These are phyloP conservation scores for Cytospora paraplurivora DNA, from an alignment of 2,329 filamentous ascomycete genomes.

Conservation along the genomic window DNA sequence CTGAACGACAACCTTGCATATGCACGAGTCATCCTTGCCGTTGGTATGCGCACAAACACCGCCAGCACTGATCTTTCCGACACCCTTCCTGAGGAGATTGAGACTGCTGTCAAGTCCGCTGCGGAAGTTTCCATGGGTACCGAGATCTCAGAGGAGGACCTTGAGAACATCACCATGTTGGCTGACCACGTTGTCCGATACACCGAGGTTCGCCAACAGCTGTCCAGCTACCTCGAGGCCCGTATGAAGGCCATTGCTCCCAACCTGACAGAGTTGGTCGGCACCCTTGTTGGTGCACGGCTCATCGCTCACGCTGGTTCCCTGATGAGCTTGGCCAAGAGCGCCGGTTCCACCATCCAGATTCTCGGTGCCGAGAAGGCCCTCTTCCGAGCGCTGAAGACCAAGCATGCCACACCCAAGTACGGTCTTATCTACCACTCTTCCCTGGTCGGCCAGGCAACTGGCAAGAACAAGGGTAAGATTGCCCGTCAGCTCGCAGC, in stretches of 20 bases:
- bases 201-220: constrained; percentile 84
- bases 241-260: constrained; percentile 97
- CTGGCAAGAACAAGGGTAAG: constrained; percentile 98
- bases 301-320: constrained; percentile 95
- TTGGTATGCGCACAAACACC: constrained; percentile 86
- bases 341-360: constrained; percentile 92
- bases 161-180: constrained; percentile 88
- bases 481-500: constrained; percentile 95
- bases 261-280: constrained; percentile 90
- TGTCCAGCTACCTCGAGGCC: constrained; percentile 84
- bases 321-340: constrained; percentile 92
- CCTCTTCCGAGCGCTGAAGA: constrained; percentile 96
- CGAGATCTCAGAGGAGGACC: constrained; percentile 89
- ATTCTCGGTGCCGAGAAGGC: constrained; percentile 99
- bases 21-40: constrained; percentile 80
- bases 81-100: constrained; percentile 93
- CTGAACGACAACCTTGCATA: constrained; percentile 97
- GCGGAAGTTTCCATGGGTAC: constrained; percentile 99
- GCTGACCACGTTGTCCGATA: constrained; percentile 93
- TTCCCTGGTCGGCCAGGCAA: constrained; percentile 93
- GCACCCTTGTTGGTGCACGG: constrained; percentile 89
- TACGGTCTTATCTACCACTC: constrained; percentile 95
- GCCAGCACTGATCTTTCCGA: constrained; percentile 78
- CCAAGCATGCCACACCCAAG: constrained; percentile 98
- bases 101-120: constrained; percentile 85